Conservation (phyloP, 2,329 filamentous ascomycete species). For the Hirsutella minnesotensis region DNA sequence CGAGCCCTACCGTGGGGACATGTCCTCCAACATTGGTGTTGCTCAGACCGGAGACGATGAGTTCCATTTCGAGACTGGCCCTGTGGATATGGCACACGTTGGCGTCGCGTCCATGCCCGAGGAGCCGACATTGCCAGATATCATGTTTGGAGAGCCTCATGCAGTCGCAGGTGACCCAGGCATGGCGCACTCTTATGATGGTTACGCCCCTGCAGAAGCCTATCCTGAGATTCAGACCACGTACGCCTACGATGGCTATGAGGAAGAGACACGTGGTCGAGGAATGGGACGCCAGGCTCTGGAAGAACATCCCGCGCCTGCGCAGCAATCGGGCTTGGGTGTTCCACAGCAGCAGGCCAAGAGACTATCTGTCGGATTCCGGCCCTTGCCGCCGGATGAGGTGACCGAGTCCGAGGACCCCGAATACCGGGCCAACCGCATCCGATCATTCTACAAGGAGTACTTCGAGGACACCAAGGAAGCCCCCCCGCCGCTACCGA, state of each 20-base stretch:
- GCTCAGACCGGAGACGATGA: constrained; percentile 9
- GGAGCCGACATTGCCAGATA: constrained; percentile 11
- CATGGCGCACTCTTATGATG: constrained; percentile 5
- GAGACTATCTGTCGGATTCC: constrained; percentile 58
- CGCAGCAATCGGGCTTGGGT: constrained; percentile 27
- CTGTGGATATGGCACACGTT: constrained; percentile 21
- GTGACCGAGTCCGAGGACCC: constrained; percentile 73
- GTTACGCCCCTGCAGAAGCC: constrained; percentile 7
- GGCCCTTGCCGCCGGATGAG: constrained; percentile 80
- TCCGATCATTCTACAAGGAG: constrained; percentile 98
- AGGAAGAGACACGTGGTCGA: constrained; percentile 22
- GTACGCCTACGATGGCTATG: constrained; percentile 20
- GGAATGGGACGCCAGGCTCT: constrained; percentile 17
- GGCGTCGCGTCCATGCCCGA: constrained; percentile 21
- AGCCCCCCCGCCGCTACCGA: constrained; percentile 27
- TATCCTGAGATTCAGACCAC: constrained; percentile 18
- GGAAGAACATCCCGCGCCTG: constrained; percentile 7
- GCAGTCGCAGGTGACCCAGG: not conserved
- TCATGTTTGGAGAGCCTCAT: constrained; percentile 1
- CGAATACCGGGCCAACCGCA: constrained; percentile 88
- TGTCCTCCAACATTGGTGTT: constrained; percentile 6
- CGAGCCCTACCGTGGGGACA: not conserved
- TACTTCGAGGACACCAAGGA: constrained; percentile 83
- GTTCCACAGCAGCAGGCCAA: constrained; percentile 44
- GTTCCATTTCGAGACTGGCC: constrained; percentile 15